Evolutionary conservation across 257 asterid genomes (phyloP), one percentile per base, ranked within the genome.

Genomic region (Eustoma russellianum): DNA sequence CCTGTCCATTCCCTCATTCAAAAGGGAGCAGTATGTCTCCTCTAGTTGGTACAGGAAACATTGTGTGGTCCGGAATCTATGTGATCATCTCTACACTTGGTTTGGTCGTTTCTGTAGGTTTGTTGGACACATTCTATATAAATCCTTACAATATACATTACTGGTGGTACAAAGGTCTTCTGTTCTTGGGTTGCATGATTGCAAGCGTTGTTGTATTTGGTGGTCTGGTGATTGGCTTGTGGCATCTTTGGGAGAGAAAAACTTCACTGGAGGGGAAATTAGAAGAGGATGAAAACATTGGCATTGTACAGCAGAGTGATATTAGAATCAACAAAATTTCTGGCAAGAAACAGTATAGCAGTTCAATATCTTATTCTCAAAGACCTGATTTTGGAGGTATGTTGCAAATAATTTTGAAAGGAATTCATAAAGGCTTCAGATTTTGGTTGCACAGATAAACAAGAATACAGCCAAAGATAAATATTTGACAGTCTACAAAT

Each of bases 301-400:
- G 64, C 9, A 45, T 2, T 52, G 9, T 50, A 46, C 66, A 19
- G 50, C 55, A 63, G 40, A 47, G 51, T 17, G 60, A 48, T 15
- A 51, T 55, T 8, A 54, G 28, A 43, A 41, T 68, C 60, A 57
- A 17, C 13, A 73, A 66, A 64, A 67, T 13, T 48, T 52, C 55
- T 8, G 63, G 67, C 43, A 64, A 68, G 53, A 61, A 70, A n/a
- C 75, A 69, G 33, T 79, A 59, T 45, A 24, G 56, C 0, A 72
- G 43, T 44, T 70, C 67, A 7, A 59, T 77, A 57, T 68, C 24
- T 41, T 89, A 83, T 56, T 93, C 93, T 10, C 67, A 74, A 64
- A 83, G 95, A 17, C 97, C 97, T 5, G 75, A 89, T 56, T 77
- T 89, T 28, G 63, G 60, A 77, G 94, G 95, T 88, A 80, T 5